Conservation (phyloP, 225 moss, liverwort and hornwort species). For the Anthoceros angustus region DNA sequence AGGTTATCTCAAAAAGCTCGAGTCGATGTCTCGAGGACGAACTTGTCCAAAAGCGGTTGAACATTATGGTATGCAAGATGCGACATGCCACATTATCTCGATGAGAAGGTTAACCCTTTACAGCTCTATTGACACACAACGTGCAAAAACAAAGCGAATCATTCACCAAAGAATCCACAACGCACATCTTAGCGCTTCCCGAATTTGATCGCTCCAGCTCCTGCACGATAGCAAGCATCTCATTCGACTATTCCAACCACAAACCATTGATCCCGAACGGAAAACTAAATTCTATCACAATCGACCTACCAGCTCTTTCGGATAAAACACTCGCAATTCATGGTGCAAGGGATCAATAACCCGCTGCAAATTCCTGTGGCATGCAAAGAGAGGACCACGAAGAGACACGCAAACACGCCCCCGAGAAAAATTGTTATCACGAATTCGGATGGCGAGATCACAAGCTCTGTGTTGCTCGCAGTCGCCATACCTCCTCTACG, state of each 20-base stretch:
- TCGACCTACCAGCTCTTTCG: slow-evolving; percentile 65
- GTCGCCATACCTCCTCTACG: no score
- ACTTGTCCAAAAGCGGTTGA: slow-evolving; percentile 69
- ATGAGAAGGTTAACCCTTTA: neutral
- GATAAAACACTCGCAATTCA: slow-evolving; percentile 91
- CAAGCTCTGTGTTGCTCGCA: no score
- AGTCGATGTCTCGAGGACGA: slow-evolving; percentile 65
- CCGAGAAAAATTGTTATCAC: no score
- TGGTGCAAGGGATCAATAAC: slow-evolving; percentile 8
- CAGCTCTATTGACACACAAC: neutral
- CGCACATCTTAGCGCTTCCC: slow-evolving; percentile 78
- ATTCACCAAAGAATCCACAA: neutral
- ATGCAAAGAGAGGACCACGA: no score
- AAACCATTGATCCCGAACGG: neutral
- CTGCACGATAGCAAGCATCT: slow-evolving; percentile 18
- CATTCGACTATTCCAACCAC: neutral
- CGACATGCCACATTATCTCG: slow-evolving; percentile 6
- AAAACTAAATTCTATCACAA: neutral
- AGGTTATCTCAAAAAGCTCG: slow-evolving; percentile 79
- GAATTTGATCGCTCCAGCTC: slow-evolving; percentile 96
- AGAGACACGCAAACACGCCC: no score
- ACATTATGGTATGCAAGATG: slow-evolving; percentile 70
- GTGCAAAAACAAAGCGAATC: neutral
- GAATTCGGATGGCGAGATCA: no score
- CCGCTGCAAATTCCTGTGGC: neutral